Evolutionary conservation across 2,329 filamentous ascomycete genomes (phyloP), one percentile per base, ranked within the genome.

Genomic region (Hyphodiscus sp.): DNA sequence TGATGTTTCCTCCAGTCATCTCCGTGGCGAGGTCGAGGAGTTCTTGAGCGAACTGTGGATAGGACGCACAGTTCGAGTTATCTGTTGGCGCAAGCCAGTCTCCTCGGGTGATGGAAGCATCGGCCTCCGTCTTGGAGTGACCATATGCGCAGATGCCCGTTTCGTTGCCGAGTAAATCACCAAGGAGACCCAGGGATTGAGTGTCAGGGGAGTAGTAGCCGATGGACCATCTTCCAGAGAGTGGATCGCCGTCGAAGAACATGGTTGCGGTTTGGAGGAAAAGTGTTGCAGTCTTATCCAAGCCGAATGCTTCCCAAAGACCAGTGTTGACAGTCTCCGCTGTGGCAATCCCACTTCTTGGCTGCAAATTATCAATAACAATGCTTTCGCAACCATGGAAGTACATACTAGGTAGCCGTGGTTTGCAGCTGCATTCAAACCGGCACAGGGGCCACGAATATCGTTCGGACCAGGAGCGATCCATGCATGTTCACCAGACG

Each of bases 391-490:
- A 8, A 26, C 3, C 3, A 8, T 26, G 23, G 23, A 26, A 26
- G 23, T 26, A 26, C 53, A 49, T 19, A 55, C 52, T 18, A 71
- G 68, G 50, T 71, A 72, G n/a, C 64, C 68, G 58, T 72, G 70
- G 47, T 72, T 72, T 45, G 70, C 70, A 33, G 71, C 54, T 3
- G 70, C 70, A 54, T 72, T 72, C n/a, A 72, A 58, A 49, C 68
- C 68, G 23, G 66, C 60, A 51, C 65, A 67, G 15, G 65, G 65
- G 7, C 63, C 59, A 18, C 63, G 54, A 30, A 51, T 55, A 41
- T 61, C 60, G 20, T 41, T 49, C 8, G 58, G 47, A 2, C 58
- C 56, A 20, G 56, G 59, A 19, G 53, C 45, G 23, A 38, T 43
- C 30, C 33, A 61, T 18, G 43, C 51, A 47, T 61, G 51, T 5